Conservation (phyloP, 1,139 yeast species). For the Protomyces macrosporus region DNA sequence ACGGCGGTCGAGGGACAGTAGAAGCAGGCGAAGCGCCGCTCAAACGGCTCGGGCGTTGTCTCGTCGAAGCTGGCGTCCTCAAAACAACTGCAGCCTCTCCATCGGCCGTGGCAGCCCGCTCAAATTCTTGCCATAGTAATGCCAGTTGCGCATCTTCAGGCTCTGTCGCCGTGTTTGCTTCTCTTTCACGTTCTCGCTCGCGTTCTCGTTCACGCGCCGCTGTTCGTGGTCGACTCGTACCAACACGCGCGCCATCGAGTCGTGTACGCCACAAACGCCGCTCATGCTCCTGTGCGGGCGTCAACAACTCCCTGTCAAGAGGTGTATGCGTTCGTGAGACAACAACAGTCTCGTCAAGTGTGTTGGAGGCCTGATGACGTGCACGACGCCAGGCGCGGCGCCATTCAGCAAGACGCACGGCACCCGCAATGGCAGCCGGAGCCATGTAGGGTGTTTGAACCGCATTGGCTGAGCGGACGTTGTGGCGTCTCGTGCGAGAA, state of each 20-base stretch:
- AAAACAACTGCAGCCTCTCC: neutral
- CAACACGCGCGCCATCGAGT: neutral
- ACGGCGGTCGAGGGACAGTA: no score
- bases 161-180: neutral
- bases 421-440: neutral
- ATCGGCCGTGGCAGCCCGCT: conserved; percentile 8
- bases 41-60: no score
- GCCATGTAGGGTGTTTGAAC: neutral
- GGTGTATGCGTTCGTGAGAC: neutral
- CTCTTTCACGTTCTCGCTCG: neutral
- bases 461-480: neutral
- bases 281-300: conserved; percentile 7
- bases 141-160: conserved; percentile 5
- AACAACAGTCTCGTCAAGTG: conserved; percentile 4
- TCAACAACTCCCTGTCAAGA: neutral
- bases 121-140: conserved; percentile 12
- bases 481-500: neutral
- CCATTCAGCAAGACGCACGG: conserved; percentile 11
- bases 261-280: conserved; percentile 16
- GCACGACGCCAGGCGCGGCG: conserved; percentile 13
- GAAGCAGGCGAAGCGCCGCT: neutral
- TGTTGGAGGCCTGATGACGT: conserved; percentile 2
- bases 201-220: neutral
- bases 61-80: neutral
- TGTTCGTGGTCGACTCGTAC: neutral